Base-by-base conservation (phyloP, 306 rosid species). In the Vigna trinervia region DNA sequence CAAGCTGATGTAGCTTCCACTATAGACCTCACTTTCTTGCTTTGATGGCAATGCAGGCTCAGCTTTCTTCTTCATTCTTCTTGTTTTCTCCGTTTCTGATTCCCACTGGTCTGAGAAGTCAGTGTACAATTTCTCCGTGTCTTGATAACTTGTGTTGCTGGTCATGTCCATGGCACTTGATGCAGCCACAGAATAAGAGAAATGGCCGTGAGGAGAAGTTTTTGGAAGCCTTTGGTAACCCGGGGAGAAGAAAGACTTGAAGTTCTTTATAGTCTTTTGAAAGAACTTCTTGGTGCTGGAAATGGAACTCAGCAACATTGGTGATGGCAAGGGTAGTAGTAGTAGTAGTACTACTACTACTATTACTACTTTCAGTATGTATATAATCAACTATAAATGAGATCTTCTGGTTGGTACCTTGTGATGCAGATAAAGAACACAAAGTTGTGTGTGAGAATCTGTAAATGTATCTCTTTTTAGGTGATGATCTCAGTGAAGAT, bases 221-320 rank as follows among this genome's bases (percentile, higher is more conserved):
- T 91, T 89, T 4, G 99, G 97, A 48, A 96, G 89, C 85, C 83
- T 84, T 43, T 89, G 57, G 80, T 96, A 96, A 52, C 56, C 83
- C 0, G 72, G 76, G 11, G 97, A 79, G 82, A 96, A 96, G 63
- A 96, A 39, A 39, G 83, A 86, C 86, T 88, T 96, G 85, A 96
- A 77, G 79, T 69, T 90, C 74, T 87, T 85, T 5, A 96, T 6
- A 23, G 97, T 88, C 80, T 83, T 92, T 34, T 80, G 86, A 73
- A 96, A 86, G 88, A 96, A 91, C 84, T 83, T 89, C 86, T 84
- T 92, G 79, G 99, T 89, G 80, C 51, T 84, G 72, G 91, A 81
- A 84, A 94, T 83, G 72, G 98, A 77, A 67, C 69, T 84, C 26
- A 96, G 84, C 85, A 88, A 28, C 99, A 96, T 92, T 81, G 77